Base-by-base conservation (phyloP, 129 eudicot species). In the Helichrysum umbraculigerum region DNA sequence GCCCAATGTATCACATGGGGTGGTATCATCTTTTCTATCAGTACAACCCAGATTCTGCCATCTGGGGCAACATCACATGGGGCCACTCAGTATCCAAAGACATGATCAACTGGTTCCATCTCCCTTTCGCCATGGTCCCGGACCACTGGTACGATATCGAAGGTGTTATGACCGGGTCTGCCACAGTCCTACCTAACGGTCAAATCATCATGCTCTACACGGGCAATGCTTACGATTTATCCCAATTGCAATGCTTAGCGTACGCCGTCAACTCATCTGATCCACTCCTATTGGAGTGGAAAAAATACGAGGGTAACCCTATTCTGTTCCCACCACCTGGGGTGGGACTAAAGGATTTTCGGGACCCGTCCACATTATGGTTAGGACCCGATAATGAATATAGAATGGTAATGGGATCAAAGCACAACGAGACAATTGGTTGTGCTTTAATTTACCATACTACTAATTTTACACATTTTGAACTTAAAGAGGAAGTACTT, bases 21-120 rank as follows among this genome's bases (percentile, higher is more conserved):
- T 93, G 96, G 96, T 93, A 93, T 54, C 98, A 93, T 77, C 85
- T 93, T 0, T 93, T 93, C 81, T 93, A 93, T 58, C 98, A 93
- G 71, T 93, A 93, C 88, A 93, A 93, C 44, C 98, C 96, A 0
- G 87, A 90, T n/a, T 77, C 98, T 17, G 98, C 98, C 22, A 85
- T 93, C 1, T 93, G 98, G 98, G 98, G 98, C 0, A 93, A 87
- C 83, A 93, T 93, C 84, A 83, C 97, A 32, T 93, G 98, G 98
- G 98, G 92, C 76, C 98, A 93, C 30, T 96, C 98, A 0, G 88
- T 91, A 4, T 93, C 98, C 9, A 87, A 22, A 61, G 98, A 91
- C 77, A 85, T 93, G 58, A 89, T 93, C 77, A 80, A 86, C 65
- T 93, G 97, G 97, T 82, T 73, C 76, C 82, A 93, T 66, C 88